Evolutionary conservation across 495 filamentous ascomycete species (phyloP), one percentile per base, ranked within the genome.

Genomic region (Penicillium arizonense): DNA sequence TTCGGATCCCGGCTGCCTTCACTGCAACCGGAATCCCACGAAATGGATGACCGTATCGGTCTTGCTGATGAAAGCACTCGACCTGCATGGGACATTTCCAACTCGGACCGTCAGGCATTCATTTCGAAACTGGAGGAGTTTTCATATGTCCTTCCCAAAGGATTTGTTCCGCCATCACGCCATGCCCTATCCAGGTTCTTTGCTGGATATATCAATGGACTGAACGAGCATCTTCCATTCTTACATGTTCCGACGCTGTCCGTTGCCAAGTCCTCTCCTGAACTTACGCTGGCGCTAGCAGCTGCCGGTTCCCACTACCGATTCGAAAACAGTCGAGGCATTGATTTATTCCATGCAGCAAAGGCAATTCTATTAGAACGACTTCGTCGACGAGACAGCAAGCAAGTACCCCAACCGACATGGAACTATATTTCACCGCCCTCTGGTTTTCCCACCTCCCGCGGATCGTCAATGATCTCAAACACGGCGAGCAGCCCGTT

Each of bases 1-100:
- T 86, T 88, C 52, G 84, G 85, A 0, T 89, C 86, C 3, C 76
- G 87, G 36, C 77, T 88, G 38, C 84, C 85, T 1, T 89, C 86
- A 5, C 64, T 88, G 35, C 81, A 83, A 57, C 85, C 85, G 16
- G 85, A 88, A 47, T 74, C 74, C 20, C 77, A 83, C 49, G 81
- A 86, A 58, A 72, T 79, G 4, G 72, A 79, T 26, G 82, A 84
- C 30, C 73, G 75, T 13, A 67, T 75, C 40, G 73, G 73, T 4
- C 67, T 77, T 23, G 60, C 63, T 3, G 75, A 77, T 59, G 75
- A 77, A 13, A 67, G 71, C 20, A 66, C 73, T 7, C 69, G 75
- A 16, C 77, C 80, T 7, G 79, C 82, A n/a, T 82, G 84, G 77
- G 84, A 85, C 54, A 83, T 88, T 50, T 82, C 84, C 5, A 79